These are phyloP conservation scores for Penicillium italicum DNA, from an alignment of 2,329 filamentous ascomycete species.

Conservation along the genomic window DNA sequence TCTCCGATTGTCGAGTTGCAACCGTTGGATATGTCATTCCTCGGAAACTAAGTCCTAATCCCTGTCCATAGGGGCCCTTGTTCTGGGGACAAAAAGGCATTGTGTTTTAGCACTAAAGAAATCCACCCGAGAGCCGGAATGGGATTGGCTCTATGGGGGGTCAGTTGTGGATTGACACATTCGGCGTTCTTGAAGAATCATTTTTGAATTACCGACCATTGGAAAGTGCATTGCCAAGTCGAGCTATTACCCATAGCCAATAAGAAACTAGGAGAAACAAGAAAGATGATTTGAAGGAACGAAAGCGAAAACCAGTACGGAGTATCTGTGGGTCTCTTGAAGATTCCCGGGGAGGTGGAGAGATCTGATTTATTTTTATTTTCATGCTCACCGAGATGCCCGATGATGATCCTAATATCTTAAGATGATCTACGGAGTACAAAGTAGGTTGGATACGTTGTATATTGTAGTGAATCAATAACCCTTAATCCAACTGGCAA, in stretches of 20 bases:
- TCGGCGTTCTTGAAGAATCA: constrained; percentile 2
- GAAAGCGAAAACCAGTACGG: neutral
- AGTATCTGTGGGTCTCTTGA: neutral
- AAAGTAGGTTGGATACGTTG: neutral
- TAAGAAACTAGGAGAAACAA: neutral
- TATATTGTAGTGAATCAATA: neutral
- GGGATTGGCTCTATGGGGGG: neutral
- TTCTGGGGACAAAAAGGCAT: neutral
- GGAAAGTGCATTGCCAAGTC: neutral
- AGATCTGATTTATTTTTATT: constrained; percentile 3
- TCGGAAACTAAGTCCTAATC: neutral
- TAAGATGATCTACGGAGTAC: neutral
- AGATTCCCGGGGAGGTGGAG: neutral
- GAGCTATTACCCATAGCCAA: neutral
- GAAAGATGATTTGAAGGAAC: neutral
- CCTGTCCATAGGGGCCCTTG: neutral
- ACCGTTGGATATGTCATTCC: neutral
- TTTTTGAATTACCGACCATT: neutral
- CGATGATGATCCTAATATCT: constrained; percentile 4
- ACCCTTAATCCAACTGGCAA: constrained; percentile 1
- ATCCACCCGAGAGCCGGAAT: neutral
- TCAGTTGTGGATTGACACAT: neutral
- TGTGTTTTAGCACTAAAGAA: neutral
- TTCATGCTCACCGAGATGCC: neutral
- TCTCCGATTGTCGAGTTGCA: no score